These are phyloP conservation scores for Calonectria multiphialidica DNA, from an alignment of 2,329 filamentous ascomycete species.

Conservation along the genomic window DNA sequence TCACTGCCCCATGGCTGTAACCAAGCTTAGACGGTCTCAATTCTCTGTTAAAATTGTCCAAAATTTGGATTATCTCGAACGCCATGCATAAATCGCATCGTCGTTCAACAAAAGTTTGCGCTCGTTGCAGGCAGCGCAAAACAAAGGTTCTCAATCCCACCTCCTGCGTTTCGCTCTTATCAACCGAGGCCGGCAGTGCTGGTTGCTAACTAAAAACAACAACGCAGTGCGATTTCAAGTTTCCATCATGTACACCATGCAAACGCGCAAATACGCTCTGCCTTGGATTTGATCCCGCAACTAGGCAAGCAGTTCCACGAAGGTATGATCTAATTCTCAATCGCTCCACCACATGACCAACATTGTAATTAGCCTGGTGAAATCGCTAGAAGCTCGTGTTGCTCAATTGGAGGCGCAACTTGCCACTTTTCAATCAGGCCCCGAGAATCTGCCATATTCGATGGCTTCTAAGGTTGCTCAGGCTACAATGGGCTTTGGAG, in stretches of 20 bases:
- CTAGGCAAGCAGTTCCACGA: background rate
- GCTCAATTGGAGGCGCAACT: background rate
- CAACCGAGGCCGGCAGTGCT: too few relatives aligned
- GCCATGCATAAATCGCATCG: background rate
- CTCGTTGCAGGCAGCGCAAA: background rate
- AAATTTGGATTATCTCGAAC: background rate
- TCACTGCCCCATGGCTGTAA: background rate
- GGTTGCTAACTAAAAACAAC: background rate
- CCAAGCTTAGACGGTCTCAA: background rate
- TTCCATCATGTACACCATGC: background rate
- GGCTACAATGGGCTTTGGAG: background rate
- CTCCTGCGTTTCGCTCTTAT: background rate
- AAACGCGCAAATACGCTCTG: background rate
- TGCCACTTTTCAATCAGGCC: background rate
- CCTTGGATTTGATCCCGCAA: background rate
- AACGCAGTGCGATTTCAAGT: background rate
- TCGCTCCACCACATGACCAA: background rate
- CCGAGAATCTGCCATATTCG: background rate
- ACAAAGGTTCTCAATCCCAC: background rate
- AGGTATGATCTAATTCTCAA: background rate
- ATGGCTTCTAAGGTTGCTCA: background rate
- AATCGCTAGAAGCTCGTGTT: background rate
- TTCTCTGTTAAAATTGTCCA: too few relatives aligned
- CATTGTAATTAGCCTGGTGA: background rate
- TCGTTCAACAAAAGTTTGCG: background rate